These are phyloP conservation scores for Rosa multiflora DNA, from an alignment of 306 rosid species.

Conservation along the genomic window DNA sequence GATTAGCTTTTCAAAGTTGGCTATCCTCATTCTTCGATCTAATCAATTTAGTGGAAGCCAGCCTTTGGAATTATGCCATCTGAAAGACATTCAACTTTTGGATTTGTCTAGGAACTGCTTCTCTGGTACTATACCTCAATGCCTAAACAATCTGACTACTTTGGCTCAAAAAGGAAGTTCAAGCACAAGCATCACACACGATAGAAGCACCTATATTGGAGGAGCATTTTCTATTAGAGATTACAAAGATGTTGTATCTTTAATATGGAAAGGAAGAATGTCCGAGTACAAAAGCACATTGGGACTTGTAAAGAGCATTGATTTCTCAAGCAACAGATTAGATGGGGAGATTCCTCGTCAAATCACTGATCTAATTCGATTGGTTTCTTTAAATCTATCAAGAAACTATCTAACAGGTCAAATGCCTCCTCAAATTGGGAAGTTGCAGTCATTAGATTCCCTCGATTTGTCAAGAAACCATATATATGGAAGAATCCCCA, in stretches of 20 bases:
- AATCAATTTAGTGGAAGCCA: not conserved
- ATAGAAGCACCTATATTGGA: too few species aligned
- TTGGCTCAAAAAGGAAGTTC: not conserved
- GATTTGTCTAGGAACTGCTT: not conserved
- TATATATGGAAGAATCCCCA: not conserved
- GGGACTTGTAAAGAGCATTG: slow-evolving; percentile 7
- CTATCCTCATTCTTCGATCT: not conserved
- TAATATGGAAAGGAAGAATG: not conserved
- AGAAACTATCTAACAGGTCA: not conserved
- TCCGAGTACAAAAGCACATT: not conserved
- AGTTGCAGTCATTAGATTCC: not conserved
- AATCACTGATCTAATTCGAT: slow-evolving; percentile 6
- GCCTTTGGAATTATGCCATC: not conserved
- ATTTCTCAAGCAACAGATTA: slow-evolving; percentile 18
- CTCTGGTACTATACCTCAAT: not conserved
- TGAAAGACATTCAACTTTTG: not conserved
- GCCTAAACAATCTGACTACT: not conserved
- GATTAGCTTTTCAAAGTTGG: not conserved
- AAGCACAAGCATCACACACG: not conserved
- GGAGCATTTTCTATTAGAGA: too few species aligned
- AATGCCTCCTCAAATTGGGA: slow-evolving; percentile 11
- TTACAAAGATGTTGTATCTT: not conserved
- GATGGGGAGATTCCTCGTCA: slow-evolving; percentile 3
- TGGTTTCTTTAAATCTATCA: slow-evolving; percentile 25
- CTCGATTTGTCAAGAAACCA: slow-evolving; percentile 15